Conservation (phyloP, 2,329 filamentous ascomycete genomes). For the Clarireedia homoeocarpa region DNA sequence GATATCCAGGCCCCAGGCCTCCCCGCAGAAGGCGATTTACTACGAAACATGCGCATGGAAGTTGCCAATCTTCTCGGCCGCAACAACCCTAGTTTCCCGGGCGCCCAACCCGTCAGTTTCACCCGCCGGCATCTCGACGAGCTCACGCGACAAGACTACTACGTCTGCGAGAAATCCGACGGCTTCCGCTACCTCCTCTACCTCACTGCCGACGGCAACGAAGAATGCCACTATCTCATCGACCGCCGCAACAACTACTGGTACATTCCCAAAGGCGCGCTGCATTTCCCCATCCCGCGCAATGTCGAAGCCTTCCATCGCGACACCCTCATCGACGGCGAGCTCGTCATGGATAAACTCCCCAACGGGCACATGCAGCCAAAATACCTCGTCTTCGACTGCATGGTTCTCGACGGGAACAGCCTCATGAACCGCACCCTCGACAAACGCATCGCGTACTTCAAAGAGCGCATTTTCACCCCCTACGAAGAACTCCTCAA, state of each 20-base stretch:
- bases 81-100: constrained; percentile 65
- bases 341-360: constrained; percentile 80
- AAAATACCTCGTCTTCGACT: constrained; percentile 90
- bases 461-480: constrained; percentile 67
- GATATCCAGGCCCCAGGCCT: constrained; percentile 53
- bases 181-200: constrained; percentile 94
- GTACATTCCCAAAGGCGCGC: constrained; percentile 58
- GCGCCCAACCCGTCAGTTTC: constrained; percentile 92
- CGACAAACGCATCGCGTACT: constrained; percentile 83
- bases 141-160: constrained; percentile 80
- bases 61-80: constrained; percentile 71
- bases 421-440: constrained; percentile 71
- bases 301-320: constrained; percentile 64
- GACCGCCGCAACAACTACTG: constrained; percentile 98
- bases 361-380: constrained; percentile 60
- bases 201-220: constrained; percentile 59
- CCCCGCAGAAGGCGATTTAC: constrained; percentile 54
- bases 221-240: constrained; percentile 82
- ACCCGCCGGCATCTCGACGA: constrained; percentile 73
- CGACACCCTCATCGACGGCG: constrained; percentile 81
- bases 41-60: constrained; percentile 57
- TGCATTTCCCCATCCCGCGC: constrained; percentile 73
- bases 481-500: constrained; percentile 59
- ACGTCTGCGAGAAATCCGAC: constrained; percentile 96
- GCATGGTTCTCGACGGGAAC: constrained; percentile 70